Evolutionary conservation across 164 flowering plant species (phyloP).

Genomic region (Buxus sempervirens): DNA sequence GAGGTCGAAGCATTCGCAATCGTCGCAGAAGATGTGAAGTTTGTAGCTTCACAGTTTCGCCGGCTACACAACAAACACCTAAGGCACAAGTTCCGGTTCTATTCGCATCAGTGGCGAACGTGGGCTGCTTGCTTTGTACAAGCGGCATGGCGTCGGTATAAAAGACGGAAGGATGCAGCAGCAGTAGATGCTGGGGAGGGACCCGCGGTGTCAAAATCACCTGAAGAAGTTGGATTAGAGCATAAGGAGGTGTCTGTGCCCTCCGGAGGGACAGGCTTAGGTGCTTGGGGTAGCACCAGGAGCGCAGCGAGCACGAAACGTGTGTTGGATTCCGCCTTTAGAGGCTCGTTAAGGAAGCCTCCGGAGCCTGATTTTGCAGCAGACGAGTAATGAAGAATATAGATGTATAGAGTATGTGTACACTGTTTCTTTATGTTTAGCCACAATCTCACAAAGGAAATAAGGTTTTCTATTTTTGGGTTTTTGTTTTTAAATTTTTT

Average conservation of each 20-base stretch:
- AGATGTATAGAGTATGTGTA: no score
- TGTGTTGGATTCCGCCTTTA: constrained; percentile 29
- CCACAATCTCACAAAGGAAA: no score
- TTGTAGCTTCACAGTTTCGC: constrained; percentile 81
- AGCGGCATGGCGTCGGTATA: constrained; percentile 77
- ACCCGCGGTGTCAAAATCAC: constrained; percentile 6
- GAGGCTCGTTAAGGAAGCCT: constrained; percentile 58
- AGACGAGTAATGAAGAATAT: constrained; percentile 46
- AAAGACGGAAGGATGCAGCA: constrained; percentile 39
- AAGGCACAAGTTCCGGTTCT: constrained; percentile 77
- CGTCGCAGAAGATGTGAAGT: constrained; percentile 72
- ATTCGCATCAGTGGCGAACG: constrained; percentile 88
- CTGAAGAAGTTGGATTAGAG: constrained; percentile 7
- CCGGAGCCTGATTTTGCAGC: constrained; percentile 70
- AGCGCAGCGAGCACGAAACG: constrained; percentile 27
- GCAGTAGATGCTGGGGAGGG: constrained; percentile 45
- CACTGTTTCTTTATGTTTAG: no score
- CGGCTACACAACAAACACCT: constrained; percentile 82
- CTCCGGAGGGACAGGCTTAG: constrained; percentile 24
- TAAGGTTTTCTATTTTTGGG: no score
- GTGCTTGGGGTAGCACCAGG: constrained; percentile 36
- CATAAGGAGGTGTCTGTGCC: neutral
- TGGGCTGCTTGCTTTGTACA: constrained; percentile 94
- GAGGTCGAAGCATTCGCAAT: constrained; percentile 93
- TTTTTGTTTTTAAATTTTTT: no score